Evolutionary conservation across 2,329 filamentous ascomycete genomes (phyloP).

Genomic region (Geoglossum cookeanum): DNA sequence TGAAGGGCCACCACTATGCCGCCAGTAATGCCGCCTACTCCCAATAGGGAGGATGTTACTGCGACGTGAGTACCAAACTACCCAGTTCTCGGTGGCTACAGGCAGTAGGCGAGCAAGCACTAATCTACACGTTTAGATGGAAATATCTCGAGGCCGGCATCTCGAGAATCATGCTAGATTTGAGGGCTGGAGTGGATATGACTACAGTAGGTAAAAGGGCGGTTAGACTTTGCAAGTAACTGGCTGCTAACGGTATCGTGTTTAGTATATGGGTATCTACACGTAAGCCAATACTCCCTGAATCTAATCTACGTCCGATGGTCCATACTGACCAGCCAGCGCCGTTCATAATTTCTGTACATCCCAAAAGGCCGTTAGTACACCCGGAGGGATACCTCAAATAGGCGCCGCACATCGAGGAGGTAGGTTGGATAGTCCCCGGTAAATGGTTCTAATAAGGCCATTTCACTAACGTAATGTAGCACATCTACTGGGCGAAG

Average conservation of each 20-base stretch:
- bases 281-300: slow-evolving; percentile 37
- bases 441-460: not conserved
- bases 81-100: not conserved
- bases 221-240: not conserved
- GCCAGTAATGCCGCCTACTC: slow-evolving; percentile 16
- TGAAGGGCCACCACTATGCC: not conserved
- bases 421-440: slow-evolving; percentile 26
- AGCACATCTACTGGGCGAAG: slow-evolving; percentile 90
- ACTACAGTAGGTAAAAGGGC: slow-evolving; percentile 41
- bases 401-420: slow-evolving; percentile 40
- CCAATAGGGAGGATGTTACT: slow-evolving; percentile 37
- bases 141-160: slow-evolving; percentile 74
- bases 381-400: not conserved
- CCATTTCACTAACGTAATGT: slow-evolving; percentile 3
- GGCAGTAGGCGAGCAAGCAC: not conserved
- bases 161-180: slow-evolving; percentile 78
- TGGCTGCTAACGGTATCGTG: not conserved
- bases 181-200: slow-evolving; percentile 88
- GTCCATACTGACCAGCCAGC: slow-evolving; percentile 21
- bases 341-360: slow-evolving; percentile 99
- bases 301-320: not conserved
- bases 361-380: slow-evolving; percentile 59
- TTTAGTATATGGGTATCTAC: slow-evolving; percentile 85
- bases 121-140: slow-evolving; percentile 44
- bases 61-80: slow-evolving; percentile 34